Evolutionary conservation across 495 filamentous ascomycete genomes (phyloP).

Genomic region (Chlorociboria aeruginascens): DNA sequence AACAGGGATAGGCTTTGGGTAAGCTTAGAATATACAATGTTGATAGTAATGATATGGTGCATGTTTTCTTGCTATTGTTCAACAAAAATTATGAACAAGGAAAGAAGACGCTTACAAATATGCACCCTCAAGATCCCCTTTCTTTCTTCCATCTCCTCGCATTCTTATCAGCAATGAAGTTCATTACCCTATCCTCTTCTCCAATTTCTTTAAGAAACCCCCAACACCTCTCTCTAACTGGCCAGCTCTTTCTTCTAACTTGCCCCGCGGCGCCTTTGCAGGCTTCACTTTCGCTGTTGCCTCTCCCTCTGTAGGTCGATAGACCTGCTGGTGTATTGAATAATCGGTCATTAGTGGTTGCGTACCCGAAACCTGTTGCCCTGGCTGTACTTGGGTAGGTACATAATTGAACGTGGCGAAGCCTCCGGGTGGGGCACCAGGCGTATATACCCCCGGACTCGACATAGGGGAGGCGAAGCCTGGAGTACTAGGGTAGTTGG

Average conservation of each 20-base stretch:
- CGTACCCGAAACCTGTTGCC: background rate
- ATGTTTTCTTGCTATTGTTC: too few relatives aligned
- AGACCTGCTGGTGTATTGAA: conserved; percentile 62
- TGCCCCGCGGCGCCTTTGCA: conserved; percentile 29
- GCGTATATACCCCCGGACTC: conserved; percentile 16
- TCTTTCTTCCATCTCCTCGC: too few relatives aligned
- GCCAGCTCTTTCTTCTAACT: conserved; percentile 56
- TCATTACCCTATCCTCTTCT: conserved; percentile 58
- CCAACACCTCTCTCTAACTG: conserved; percentile 67
- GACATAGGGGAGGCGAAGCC: conserved; percentile 23
- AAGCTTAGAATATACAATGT: too few relatives aligned
- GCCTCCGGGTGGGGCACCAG: conserved; percentile 29
- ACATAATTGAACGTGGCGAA: conserved; percentile 48
- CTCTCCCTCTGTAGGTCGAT: conserved; percentile 61
- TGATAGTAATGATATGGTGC: too few relatives aligned
- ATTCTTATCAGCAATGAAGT: background rate
- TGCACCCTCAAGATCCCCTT: too few relatives aligned
- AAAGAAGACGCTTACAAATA: too few relatives aligned
- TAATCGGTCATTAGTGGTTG: conserved; percentile 38
- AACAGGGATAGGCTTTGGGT: too few relatives aligned
- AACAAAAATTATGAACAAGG: too few relatives aligned
- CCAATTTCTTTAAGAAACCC: conserved; percentile 75
- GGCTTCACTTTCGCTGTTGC: conserved; percentile 20
- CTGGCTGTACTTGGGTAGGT: conserved; percentile 1
- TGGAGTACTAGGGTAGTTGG: conserved; percentile 25